Conservation (phyloP, 2,329 filamentous ascomycete genomes). For the Metarhizium sp. region DNA sequence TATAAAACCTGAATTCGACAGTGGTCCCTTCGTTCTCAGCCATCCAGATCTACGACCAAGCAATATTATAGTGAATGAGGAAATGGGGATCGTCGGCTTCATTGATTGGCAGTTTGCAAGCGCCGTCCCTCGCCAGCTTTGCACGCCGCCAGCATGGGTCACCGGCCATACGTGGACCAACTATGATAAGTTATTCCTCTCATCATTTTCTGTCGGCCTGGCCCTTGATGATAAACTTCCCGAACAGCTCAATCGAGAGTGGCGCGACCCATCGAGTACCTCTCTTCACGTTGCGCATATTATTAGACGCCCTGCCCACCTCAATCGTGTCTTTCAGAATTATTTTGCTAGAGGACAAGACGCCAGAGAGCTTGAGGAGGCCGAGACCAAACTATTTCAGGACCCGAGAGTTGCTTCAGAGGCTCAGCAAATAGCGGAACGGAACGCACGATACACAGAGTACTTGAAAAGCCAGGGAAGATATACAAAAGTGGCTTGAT, state of each 20-base stretch:
- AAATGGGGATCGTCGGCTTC: constrained; percentile 13
- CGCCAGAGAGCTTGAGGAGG: not conserved
- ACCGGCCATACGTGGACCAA: not conserved
- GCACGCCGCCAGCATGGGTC: constrained; percentile 11
- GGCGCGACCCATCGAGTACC: not conserved
- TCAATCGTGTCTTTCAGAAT: constrained; percentile 1
- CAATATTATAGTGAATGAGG: constrained; percentile 16
- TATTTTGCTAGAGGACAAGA: not conserved
- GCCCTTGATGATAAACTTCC: not conserved
- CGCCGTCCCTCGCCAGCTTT: constrained; percentile 9
- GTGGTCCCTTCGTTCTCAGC: constrained; percentile 9
- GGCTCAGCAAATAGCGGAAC: constrained; percentile 3
- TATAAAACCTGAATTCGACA: not conserved
- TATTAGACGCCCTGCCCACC: not conserved
- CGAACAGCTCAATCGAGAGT: not conserved
- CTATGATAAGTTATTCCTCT: not conserved
- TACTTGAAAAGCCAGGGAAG: constrained; percentile 2
- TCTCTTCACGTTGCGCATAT: constrained; percentile 2
- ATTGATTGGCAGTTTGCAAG: constrained; percentile 17
- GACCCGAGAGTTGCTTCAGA: not conserved
- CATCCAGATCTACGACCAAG: constrained; percentile 10
- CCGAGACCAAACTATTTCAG: not conserved
- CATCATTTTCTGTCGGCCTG: not conserved
- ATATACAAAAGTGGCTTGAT: not conserved
- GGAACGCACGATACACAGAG: not conserved